Conservation (phyloP, 805 yeast species). For the Isabelozyma heimii region DNA sequence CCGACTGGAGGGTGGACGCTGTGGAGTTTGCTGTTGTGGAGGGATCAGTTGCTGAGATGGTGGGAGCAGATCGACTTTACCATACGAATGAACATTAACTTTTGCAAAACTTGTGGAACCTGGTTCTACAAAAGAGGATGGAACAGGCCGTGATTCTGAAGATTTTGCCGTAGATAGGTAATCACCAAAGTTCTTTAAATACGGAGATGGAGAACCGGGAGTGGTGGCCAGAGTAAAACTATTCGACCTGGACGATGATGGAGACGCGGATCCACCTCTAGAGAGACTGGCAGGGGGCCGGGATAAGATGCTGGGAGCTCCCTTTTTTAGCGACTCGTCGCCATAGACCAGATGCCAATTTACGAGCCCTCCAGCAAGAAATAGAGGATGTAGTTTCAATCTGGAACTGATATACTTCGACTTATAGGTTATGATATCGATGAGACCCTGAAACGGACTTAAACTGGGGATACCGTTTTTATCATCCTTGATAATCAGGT, state of each 20-base stretch:
- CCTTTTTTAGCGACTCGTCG: constrained; percentile 15
- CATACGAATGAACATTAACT: background rate
- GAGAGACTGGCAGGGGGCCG: constrained; percentile 18
- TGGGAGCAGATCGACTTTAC: background rate
- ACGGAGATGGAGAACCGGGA: constrained; percentile 14
- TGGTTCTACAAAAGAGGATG: constrained; percentile 9
- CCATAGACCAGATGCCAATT: constrained; percentile 33
- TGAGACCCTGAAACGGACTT: constrained; percentile 58
- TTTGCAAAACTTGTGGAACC: background rate
- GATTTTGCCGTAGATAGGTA: constrained; percentile 26
- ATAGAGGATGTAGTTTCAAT: constrained; percentile 29
- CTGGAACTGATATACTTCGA: constrained; percentile 32
- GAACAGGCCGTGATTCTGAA: constrained; percentile 13
- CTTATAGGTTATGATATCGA: constrained; percentile 27
- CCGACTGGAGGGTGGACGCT: background rate
- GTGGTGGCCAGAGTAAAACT: constrained; percentile 1
- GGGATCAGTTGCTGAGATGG: constrained; percentile 4
- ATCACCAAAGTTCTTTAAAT: constrained; percentile 29
- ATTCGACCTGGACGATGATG: constrained; percentile 2
- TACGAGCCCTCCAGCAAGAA: constrained; percentile 36
- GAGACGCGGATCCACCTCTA: constrained; percentile 7
- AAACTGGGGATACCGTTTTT: constrained; percentile 38
- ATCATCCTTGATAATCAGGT: constrained; percentile 32
- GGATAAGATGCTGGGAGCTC: constrained; percentile 8
- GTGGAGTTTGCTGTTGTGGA: constrained; percentile 1